A percentile compares a stretch with the other conserved stretches of the same genome.
phyloP scores from a whole-genome alignment of 2,329 filamentous ascomycete genomes.

The Dothistroma pini region DNA sequence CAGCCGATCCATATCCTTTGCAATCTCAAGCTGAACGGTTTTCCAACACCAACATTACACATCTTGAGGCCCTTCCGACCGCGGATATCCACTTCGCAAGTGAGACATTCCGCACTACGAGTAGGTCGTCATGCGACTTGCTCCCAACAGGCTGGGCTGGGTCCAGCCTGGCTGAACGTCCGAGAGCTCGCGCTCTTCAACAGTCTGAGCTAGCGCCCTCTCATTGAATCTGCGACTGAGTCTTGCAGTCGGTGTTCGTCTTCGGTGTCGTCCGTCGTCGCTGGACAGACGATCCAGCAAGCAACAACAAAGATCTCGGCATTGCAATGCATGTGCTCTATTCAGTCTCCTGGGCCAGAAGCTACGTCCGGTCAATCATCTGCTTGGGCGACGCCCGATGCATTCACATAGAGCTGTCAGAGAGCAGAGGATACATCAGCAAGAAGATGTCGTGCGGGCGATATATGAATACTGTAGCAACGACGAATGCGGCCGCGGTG shows the following conservation, averaged over 20 bases:
- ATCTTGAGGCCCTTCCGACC: no score
- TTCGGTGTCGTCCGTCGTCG: constrained; percentile 3
- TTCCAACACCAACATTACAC: no score
- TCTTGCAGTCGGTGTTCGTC: neutral
- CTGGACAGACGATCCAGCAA: neutral
- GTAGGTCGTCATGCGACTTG: no score
- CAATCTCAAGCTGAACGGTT: no score
- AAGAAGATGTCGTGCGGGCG: neutral
- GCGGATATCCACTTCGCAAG: no score
- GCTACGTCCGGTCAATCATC: neutral
- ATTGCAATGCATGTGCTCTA: neutral
- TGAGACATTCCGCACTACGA: no score
- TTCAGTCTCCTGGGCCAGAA: neutral
- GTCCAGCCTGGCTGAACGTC: no score
- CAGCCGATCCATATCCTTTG: no score
- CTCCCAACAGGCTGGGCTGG: no score
- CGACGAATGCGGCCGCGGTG: neutral
- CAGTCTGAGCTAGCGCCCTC: no score
- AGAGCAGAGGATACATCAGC: neutral
- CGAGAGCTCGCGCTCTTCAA: no score
- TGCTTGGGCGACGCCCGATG: neutral
- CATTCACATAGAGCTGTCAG: neutral
- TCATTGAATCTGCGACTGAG: no score
- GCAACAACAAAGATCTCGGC: neutral
- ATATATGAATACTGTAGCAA: neutral